Evolutionary conservation across 164 flowering plant genomes (phyloP), one percentile per base, ranked within the genome.

Genomic region (Magnolia sinica): DNA sequence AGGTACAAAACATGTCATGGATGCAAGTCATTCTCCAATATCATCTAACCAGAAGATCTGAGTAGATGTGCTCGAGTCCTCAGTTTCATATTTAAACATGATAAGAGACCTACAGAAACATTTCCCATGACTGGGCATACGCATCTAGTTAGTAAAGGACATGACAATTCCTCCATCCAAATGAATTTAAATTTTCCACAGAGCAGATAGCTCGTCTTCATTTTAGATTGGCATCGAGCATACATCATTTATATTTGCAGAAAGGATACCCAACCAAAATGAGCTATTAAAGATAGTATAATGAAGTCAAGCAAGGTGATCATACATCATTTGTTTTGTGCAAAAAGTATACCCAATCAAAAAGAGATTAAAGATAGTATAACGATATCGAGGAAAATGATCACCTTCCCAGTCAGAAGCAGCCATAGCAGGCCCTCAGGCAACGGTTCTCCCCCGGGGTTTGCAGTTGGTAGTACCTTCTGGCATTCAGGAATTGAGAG

Each of bases 341-440:
- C 22, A n/a, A 18, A 63, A n/a, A 63, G 7, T 7, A 63, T n/a
- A 16, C 19, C 22, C 20, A 14, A 2, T 22, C 45, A 37, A 37
- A 55, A 55, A 55, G 11, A 8, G 29, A 66, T 27, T 20, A 27
- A 66, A 23, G 29, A 65, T 23, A 8, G 22, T 66, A 11, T 19
- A 70, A 49, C n/a, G 22, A 72, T 63, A 50, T 64, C 50, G 75
- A 77, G 7, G 45, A 37, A 37, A 37, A 37, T 14, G 8, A 73
- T 73, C 65, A 85, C 99, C 93, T 92, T 96, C 80, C 99, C 98
- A 45, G 98, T 94, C 50, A 94, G 75, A 82, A 94, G 96, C 80
- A 96, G 94, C 98, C 98, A 96, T 10, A 96, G 88, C 55, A 96
- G 92, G 79, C 97, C 95, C 80, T 93, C 98, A 64, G 99, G 99